A percentile compares a stretch with the other conserved stretches of the same genome.
phyloP scores from a whole-genome alignment of 768 basidiomycete genomes.

The Obba rivulosa region DNA sequence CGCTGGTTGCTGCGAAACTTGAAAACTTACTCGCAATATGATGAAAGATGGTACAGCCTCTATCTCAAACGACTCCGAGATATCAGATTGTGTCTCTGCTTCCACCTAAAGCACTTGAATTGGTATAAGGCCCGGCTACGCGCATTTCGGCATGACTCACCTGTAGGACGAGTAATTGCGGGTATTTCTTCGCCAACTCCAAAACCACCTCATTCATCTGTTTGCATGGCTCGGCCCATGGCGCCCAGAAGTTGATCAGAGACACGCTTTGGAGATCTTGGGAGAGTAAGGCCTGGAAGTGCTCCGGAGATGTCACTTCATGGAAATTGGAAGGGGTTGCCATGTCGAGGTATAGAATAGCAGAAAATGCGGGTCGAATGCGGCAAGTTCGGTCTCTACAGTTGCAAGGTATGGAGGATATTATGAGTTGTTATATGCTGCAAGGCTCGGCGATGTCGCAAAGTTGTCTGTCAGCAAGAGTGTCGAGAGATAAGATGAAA shows the following conservation, averaged over 20 bases:
- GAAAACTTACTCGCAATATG: constrained; percentile 61
- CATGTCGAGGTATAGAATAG: too few species aligned
- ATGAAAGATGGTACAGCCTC: constrained; percentile 85
- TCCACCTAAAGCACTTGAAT: constrained; percentile 52
- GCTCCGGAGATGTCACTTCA: constrained; percentile 52
- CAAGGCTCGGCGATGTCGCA: neutral
- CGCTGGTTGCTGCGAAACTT: neutral
- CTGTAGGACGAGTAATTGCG: constrained; percentile 65
- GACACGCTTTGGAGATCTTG: constrained; percentile 77
- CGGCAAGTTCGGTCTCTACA: too few species aligned
- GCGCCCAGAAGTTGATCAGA: constrained; percentile 90
- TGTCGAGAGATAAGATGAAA: constrained; percentile 11
- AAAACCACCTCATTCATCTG: constrained; percentile 79
- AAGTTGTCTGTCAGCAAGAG: neutral
- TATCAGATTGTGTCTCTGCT: constrained; percentile 74
- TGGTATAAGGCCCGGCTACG: neutral
- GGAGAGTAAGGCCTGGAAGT: constrained; percentile 73
- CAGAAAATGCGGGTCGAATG: too few species aligned
- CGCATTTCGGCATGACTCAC: constrained; percentile 32
- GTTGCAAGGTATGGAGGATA: too few species aligned
- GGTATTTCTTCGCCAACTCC: constrained; percentile 71
- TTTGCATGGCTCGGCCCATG: constrained; percentile 88
- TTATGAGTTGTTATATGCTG: too few species aligned
- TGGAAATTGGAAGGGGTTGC: constrained; percentile 32
- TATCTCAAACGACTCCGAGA: constrained; percentile 89